Conservation (phyloP, 2,329 filamentous ascomycete genomes). For the Elsinoe necatrix region DNA sequence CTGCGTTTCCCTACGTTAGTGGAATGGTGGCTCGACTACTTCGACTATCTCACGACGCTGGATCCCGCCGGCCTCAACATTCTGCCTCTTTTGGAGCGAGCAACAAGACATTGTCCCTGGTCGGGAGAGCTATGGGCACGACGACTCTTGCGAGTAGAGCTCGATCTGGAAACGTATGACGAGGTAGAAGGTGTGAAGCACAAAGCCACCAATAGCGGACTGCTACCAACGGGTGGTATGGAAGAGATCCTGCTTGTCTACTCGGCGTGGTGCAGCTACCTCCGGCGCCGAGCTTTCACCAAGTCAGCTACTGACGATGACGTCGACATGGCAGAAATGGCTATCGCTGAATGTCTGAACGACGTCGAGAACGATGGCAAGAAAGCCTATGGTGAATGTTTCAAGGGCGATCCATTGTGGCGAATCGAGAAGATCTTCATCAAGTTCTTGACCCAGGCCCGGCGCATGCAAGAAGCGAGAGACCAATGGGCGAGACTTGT, state of each 20-base stretch:
- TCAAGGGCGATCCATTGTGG: conserved; percentile 80
- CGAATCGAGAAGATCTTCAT: conserved; percentile 86
- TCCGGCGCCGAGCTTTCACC: conserved; percentile 76
- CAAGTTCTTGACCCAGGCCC: conserved; percentile 79
- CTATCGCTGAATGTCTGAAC: conserved; percentile 75
- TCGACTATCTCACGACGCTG: conserved; percentile 58
- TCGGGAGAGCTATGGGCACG: conserved; percentile 86
- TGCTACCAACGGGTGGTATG: conserved; percentile 79
- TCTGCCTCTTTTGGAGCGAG: conserved; percentile 67
- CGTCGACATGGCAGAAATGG: conserved; percentile 80
- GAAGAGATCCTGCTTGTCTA: conserved; percentile 85
- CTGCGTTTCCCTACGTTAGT: conserved; percentile 65
- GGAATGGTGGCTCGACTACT: conserved; percentile 72
- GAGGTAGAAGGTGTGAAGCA: conserved; percentile 88
- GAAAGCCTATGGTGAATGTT: conserved; percentile 65
- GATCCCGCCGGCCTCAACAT: conserved; percentile 34
- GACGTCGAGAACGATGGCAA: conserved; percentile 71
- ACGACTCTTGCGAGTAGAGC: conserved; percentile 76
- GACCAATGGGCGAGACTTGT: conserved; percentile 63
- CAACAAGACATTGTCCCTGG: conserved; percentile 86
- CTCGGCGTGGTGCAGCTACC: conserved; percentile 86
- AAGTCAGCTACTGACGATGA: conserved; percentile 66
- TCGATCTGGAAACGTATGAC: conserved; percentile 64
- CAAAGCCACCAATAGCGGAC: conserved; percentile 74
- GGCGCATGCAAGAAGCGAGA: conserved; percentile 67